Conservation (phyloP, 805 yeast genomes). For the Wickerhamomyces alni region DNA sequence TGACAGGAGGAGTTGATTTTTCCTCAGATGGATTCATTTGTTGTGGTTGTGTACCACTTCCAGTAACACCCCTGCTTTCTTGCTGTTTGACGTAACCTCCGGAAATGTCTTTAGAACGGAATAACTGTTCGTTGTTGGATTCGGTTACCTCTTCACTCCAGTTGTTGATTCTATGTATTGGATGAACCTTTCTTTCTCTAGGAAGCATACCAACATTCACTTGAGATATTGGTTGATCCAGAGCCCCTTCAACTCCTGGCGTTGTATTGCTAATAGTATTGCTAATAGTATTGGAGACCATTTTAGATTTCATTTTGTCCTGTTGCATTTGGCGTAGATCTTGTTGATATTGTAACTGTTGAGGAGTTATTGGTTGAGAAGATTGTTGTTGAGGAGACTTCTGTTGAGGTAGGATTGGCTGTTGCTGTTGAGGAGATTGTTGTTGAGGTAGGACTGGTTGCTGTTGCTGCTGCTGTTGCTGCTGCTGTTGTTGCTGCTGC, state of each 20-base stretch:
- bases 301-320: no score
- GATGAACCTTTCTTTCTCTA: no score
- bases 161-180: no score
- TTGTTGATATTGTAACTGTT: slow-evolving; percentile 16
- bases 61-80: no score
- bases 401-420: not conserved
- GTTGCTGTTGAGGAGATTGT: slow-evolving; percentile 5
- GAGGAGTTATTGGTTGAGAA: slow-evolving; percentile 17
- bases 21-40: not conserved
- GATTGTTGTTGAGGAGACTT: slow-evolving; percentile 9
- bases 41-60: not conserved
- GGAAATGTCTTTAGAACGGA: not conserved
- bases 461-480: slow-evolving; percentile 8
- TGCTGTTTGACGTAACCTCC: not conserved
- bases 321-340: no score
- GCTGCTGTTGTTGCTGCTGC: slow-evolving; percentile 16
- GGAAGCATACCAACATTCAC: no score
- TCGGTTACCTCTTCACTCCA: no score
- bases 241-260: no score
- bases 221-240: no score
- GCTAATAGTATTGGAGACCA: no score
- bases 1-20: not conserved
- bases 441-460: slow-evolving; percentile 4
- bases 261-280: no score
- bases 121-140: no score